Percentiles rank a stretch among this genome's conserved stretches.
Evolutionary conservation across 164 flowering plant genomes (phyloP).

Genomic region (Cinnamomum micranthum): DNA sequence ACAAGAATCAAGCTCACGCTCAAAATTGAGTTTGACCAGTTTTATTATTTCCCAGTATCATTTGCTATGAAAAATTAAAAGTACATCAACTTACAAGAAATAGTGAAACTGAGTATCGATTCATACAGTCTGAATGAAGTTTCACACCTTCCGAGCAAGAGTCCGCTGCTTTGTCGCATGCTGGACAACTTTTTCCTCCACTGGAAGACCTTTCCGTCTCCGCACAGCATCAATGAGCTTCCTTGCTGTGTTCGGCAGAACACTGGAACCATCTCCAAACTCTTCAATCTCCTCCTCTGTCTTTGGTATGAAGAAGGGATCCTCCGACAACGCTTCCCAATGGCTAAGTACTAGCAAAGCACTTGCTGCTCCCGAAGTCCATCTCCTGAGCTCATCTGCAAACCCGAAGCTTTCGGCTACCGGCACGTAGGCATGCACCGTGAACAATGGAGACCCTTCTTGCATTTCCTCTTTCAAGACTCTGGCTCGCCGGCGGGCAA

Average conservation of each 20-base stretch:
- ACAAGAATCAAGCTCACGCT: background rate
- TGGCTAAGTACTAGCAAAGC: conserved; percentile 75
- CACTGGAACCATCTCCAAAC: conserved; percentile 92
- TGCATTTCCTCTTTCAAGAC: conserved; percentile 90
- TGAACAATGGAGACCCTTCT: conserved; percentile 81
- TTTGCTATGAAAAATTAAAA: background rate
- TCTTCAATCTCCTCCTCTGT: conserved; percentile 93
- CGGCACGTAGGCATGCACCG: conserved; percentile 89
- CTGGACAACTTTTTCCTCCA: conserved; percentile 92
- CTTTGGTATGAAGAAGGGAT: conserved; percentile 91
- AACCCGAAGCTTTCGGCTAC: conserved; percentile 90
- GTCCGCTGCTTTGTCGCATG: conserved; percentile 96
- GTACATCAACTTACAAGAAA: background rate
- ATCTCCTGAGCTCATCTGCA: conserved; percentile 63
- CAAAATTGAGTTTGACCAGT: conserved; percentile 3
- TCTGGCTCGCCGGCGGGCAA: conserved; percentile 66
- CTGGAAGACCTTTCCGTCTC: conserved; percentile 82
- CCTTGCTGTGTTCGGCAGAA: conserved; percentile 77
- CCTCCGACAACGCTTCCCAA: conserved; percentile 80
- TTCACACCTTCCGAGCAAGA: conserved; percentile 79
- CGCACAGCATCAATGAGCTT: conserved; percentile 89
- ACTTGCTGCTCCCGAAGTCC: conserved; percentile 56
- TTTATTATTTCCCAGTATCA: background rate
- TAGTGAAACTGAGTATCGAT: background rate
- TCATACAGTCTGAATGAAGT: background rate